Conservation (phyloP, 2,329 filamentous ascomycete genomes). For the Aspergillus sp. region DNA sequence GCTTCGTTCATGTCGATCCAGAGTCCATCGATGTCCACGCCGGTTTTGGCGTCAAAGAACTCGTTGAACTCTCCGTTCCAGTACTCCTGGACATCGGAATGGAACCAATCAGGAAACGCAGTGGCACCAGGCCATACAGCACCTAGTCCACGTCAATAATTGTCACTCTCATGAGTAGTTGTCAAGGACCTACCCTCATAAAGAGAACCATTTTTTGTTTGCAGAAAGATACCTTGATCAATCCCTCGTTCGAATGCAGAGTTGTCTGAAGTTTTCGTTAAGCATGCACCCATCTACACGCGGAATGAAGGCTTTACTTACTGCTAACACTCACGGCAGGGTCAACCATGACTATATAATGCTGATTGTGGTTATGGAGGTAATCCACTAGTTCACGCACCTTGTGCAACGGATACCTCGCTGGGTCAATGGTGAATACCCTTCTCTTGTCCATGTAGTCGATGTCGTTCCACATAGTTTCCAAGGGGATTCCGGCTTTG, state of each 20-base stretch:
- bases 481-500: slow-evolving; percentile 34
- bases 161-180: not conserved
- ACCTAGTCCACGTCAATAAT: slow-evolving; percentile 30
- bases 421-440: slow-evolving; percentile 33
- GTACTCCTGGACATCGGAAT: slow-evolving; percentile 54
- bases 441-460: slow-evolving; percentile 34
- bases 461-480: slow-evolving; percentile 41
- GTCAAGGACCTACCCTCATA: slow-evolving; percentile 34
- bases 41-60: slow-evolving; percentile 57
- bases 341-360: slow-evolving; percentile 73
- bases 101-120: slow-evolving; percentile 71
- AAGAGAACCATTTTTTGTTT: slow-evolving; percentile 46
- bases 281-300: not conserved
- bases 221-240: slow-evolving; percentile 48
- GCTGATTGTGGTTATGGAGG: slow-evolving; percentile 58
- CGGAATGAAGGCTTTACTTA: slow-evolving; percentile 10
- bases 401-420: slow-evolving; percentile 31
- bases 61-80: slow-evolving; percentile 60
- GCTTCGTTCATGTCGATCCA: slow-evolving; percentile 67
- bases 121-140: slow-evolving; percentile 72
- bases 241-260: slow-evolving; percentile 54
- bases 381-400: slow-evolving; percentile 59
- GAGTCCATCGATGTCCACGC: slow-evolving; percentile 67
- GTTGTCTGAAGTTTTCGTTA: slow-evolving; percentile 36
- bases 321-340: slow-evolving; percentile 35